Conservation (phyloP, 345 rosid species). For the Psidium guajava region DNA sequence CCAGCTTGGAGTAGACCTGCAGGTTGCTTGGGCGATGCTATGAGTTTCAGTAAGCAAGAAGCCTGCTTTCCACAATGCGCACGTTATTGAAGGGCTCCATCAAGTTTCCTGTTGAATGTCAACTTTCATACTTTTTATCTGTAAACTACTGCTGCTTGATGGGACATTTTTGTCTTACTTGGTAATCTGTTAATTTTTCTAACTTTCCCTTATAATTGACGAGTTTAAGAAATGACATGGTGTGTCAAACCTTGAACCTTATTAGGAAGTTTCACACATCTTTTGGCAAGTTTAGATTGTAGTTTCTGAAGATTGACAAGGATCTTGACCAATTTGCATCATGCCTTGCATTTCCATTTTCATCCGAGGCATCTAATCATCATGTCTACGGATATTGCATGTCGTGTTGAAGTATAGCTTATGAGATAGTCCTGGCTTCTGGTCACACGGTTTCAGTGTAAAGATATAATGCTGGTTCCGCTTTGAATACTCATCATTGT, state of each 20-base stretch:
- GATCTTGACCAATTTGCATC: background rate
- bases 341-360: background rate
- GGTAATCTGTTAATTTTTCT: background rate
- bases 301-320: background rate
- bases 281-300: background rate
- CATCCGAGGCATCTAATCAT: background rate
- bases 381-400: background rate
- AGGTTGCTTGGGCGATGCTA: background rate
- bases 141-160: background rate
- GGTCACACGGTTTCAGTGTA: background rate
- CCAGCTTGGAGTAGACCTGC: background rate
- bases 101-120: background rate
- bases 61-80: background rate
- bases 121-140: background rate
- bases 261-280: background rate
- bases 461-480: background rate
- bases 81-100: background rate
- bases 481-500: background rate
- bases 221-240: background rate
- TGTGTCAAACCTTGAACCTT: background rate
- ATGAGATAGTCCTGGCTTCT: background rate
- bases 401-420: background rate
- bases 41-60: background rate
- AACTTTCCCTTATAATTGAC: background rate
- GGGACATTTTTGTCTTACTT: background rate